Evolutionary conservation across 2,329 filamentous ascomycete genomes (phyloP), one percentile per base, ranked within the genome.

Genomic region (Lachnellula hyalina): DNA sequence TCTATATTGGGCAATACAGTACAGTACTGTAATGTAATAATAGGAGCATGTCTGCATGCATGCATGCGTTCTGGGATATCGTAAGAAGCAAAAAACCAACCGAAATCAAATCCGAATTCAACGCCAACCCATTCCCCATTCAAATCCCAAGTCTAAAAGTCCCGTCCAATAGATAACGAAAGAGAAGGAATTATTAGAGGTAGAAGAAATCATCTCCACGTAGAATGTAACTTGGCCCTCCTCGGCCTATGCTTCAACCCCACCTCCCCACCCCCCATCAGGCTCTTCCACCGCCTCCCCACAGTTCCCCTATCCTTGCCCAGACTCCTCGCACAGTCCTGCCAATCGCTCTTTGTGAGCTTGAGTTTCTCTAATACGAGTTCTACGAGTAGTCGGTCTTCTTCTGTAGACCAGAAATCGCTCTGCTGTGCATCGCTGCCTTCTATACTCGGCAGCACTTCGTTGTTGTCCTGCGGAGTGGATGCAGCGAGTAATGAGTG

Each of bases 331-430:
- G 83, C 84, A 68, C 83, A 86, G 66, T 87, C 83, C 56, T 85
- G 81, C 84, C 83, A 86, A 55, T 87, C 83, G 49, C 77, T 75
- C 70, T 82, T 85, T 62, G 78, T 79, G 21, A 87, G 74, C 70
- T 80, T 80, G 53, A 87, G 74, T 72, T 86, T 86, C 67, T 85
- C 82, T 5, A 87, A 73, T 40, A 87, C 82, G 17, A 87, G 75
- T 70, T 86, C 83, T n/a, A 87, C 81, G 2, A 87, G 74, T 54
- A 85, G 74, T 54, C 82, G 75, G 67, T 87, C 84, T 58, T 87
- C 83, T 59, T 86, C 83, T 2, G 75, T 74, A 56, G 77, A 83
- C 84, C 84, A 87, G 40, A 72, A 70, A 54, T 47, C 51, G n/a
- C 49, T 21, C 15, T 15, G n/a, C 40, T 52, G 17, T 35, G 44